Base-by-base conservation (phyloP, 2,329 filamentous ascomycete genomes). In the Sclerotinia borealis region DNA sequence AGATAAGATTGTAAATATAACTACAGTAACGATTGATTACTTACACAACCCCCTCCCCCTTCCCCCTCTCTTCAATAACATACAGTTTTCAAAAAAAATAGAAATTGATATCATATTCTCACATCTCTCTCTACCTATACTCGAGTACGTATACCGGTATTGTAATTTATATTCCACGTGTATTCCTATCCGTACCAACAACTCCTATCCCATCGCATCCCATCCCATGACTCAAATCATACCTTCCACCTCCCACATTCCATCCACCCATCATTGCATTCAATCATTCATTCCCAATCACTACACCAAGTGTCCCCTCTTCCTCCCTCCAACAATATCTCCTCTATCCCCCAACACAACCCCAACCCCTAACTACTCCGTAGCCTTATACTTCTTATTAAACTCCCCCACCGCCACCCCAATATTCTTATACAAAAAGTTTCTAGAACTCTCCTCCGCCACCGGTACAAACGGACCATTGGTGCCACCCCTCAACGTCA, bases 381-480 rank as follows among this genome's bases (percentile, higher is more conserved):
- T 73, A 31, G 72, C 74, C 65, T 72, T 75, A 63, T 73, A 88
- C 68, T 84, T 78, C 64, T 84, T 79, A 71, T 89, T 89, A 65
- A 87, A 89, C 77, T 88, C 85, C 71, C 86, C 84, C 50, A 87
- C 86, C 2, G 85, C 86, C 1, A 89, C 78, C 0, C 83, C 85
- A 64, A 89, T 80, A 82, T 87, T 87, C 69, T 79, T 79, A 75
- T 89, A 89, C 67, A 89, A 71, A 71, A 86, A 89, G 1, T 81
- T 79, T 48, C 86, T 77, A 36, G 84, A 82, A 61, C 87, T 90
- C 76, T 97, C 93, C 71, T 96, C 92, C n/a, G 87, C 88, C 7
- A 98, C 90, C 0, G 95, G 95, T 8, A 99, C 87, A 73, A 98
- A 99, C 2, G 95, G 95, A 0, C 95, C 95, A 74, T 96, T 96